These are phyloP conservation scores for Uronychia setigera DNA, from an alignment of 73 alveolate species.

Conservation along the genomic window DNA sequence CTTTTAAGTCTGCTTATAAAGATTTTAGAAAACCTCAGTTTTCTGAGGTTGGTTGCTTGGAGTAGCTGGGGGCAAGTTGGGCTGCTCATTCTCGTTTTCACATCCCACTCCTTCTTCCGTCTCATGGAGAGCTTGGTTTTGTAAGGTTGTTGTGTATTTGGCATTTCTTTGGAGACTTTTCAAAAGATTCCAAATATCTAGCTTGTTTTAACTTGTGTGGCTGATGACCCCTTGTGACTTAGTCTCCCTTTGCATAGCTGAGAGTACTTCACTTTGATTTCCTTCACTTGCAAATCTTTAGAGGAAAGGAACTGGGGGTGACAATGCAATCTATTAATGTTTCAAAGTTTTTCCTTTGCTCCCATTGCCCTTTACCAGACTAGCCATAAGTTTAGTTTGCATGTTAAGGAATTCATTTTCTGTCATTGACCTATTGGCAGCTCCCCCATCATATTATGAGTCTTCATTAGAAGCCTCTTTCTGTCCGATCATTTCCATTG, in stretches of 20 bases:
- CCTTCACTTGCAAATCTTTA: not conserved
- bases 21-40: not conserved
- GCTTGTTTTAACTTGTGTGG: not conserved
- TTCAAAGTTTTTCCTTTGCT: too few relatives aligned
- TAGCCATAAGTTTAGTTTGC: too few relatives aligned
- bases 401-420: too few relatives aligned
- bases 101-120: not conserved
- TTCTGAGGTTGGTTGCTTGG: not conserved
- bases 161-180: not conserved
- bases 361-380: too few relatives aligned
- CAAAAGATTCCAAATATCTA: not conserved
- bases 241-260: not conserved
- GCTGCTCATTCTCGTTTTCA: not conserved
- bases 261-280: not conserved
- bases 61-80: not conserved
- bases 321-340: not conserved
- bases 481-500: too few relatives aligned
- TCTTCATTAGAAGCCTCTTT: too few relatives aligned
- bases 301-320: conserved; percentile 1
- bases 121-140: too few relatives aligned
- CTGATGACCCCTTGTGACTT: not conserved
- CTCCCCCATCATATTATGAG: too few relatives aligned
- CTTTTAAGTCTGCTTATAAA: not conserved
- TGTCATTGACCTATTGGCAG: too few relatives aligned
- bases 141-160: not conserved